phyloP scores from a whole-genome alignment of 1,284 basidiomycete species.

The Heterobasidion occidentale region DNA sequence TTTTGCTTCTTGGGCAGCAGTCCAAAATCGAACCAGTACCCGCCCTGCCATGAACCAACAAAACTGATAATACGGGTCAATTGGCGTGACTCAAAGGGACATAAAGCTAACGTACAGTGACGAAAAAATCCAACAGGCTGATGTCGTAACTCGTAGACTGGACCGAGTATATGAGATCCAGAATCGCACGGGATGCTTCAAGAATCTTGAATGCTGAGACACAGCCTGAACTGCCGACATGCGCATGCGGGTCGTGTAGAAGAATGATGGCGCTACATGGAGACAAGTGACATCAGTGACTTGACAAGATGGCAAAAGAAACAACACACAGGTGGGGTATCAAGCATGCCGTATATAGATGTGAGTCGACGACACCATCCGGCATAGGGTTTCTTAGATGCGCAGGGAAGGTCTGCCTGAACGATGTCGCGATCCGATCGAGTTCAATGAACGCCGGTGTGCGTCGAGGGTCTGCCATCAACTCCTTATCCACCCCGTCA shows the following conservation, averaged over 20 bases:
- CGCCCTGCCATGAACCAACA: conserved; percentile 62
- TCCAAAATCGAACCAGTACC: conserved; percentile 56
- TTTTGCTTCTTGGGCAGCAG: conserved; percentile 46
- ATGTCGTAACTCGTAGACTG: conserved; percentile 66
- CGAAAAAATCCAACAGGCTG: conserved; percentile 51
- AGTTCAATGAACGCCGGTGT: conserved; percentile 60
- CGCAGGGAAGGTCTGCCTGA: conserved; percentile 50
- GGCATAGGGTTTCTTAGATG: conserved; percentile 48
- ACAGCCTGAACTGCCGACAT: conserved; percentile 46
- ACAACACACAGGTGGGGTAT: conserved; percentile 54
- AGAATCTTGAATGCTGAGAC: conserved; percentile 60
- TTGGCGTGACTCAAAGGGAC: conserved; percentile 5
- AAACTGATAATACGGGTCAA: conserved; percentile 34
- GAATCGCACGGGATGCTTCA: conserved; percentile 51
- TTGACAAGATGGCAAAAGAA: neutral
- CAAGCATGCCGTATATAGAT: conserved; percentile 56
- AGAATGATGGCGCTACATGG: conserved; percentile 18
- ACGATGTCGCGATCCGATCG: conserved; percentile 48
- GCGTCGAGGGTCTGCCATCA: conserved; percentile 42
- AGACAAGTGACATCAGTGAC: neutral
- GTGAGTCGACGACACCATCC: conserved; percentile 52
- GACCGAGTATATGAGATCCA: conserved; percentile 60
- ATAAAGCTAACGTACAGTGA: conserved; percentile 1
- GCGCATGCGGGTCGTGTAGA: conserved; percentile 67
- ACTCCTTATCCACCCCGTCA: conserved; percentile 4